These are phyloP conservation scores for Schrenkiella parvula DNA, from an alignment of 345 rosid species.

Conservation along the genomic window DNA sequence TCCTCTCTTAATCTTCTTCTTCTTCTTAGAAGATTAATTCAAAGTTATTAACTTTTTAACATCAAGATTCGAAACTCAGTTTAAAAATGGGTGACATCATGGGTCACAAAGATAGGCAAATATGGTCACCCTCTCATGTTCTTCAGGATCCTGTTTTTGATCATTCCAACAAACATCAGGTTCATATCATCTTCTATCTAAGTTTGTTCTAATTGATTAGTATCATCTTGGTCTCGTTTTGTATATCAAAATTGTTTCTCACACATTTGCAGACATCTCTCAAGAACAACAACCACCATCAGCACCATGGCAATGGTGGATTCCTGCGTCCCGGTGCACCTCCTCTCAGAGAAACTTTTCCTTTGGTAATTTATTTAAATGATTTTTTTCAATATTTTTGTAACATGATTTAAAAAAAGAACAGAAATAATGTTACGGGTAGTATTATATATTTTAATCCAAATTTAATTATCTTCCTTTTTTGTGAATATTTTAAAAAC, in stretches of 20 bases:
- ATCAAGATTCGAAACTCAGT: background rate
- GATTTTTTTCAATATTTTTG: background rate
- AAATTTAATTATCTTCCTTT: background rate
- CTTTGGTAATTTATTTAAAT: background rate
- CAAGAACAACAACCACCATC: background rate
- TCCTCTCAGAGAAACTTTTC: constrained; percentile 1
- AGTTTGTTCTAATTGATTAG: background rate
- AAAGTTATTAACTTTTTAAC: background rate
- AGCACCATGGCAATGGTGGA: background rate
- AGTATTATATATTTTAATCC: background rate
- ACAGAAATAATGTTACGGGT: background rate
- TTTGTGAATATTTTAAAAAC: background rate
- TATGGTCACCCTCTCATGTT: constrained; percentile 51
- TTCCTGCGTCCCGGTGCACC: background rate
- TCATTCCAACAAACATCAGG: constrained; percentile 26
- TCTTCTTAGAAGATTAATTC: constrained; percentile 14
- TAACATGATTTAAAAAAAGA: background rate
- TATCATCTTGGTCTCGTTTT: background rate
- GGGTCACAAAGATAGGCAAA: constrained; percentile 45
- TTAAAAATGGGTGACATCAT: constrained; percentile 39
- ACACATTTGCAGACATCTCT: background rate
- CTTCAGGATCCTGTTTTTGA: constrained; percentile 43
- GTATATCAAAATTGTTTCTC: background rate
- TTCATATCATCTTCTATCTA: background rate
- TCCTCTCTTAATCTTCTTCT: constrained; percentile 12